Percentiles rank a stretch among this genome's conserved stretches.
These are phyloP conservation scores for Spencermartinsiella ligniputridi DNA, from an alignment of 1,139 yeast genomes.

Conservation along the genomic window DNA sequence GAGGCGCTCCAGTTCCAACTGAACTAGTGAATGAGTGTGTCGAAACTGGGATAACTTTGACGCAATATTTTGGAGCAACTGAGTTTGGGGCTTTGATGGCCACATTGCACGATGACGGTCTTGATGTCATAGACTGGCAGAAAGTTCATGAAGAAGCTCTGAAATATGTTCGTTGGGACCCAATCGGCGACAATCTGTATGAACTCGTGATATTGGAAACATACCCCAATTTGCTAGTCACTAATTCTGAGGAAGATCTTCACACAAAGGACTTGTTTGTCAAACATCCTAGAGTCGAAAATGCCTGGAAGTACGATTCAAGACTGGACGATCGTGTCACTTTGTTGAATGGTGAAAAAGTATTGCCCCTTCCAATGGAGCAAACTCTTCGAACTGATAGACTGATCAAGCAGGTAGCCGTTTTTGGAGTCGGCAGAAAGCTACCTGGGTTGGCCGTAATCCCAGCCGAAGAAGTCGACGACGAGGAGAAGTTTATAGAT, in stretches of 20 bases:
- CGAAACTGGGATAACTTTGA: background rate
- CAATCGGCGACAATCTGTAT: background rate
- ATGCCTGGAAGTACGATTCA: conserved; percentile 1
- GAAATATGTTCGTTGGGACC: background rate
- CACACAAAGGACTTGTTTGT: conserved; percentile 1
- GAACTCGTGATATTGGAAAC: background rate
- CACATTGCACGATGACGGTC: background rate
- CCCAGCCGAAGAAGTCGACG: background rate
- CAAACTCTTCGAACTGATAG: background rate
- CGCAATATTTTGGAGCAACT: background rate
- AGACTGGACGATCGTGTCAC: conserved; percentile 2
- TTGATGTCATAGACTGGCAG: background rate
- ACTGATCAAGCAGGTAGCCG: background rate
- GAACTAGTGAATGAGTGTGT: background rate
- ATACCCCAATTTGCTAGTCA: background rate
- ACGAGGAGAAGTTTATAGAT: background rate
- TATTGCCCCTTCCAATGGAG: conserved; percentile 2
- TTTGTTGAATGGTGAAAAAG: background rate
- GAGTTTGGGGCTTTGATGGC: conserved; percentile 1
- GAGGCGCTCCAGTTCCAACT: background rate
- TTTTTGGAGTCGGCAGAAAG: conserved; percentile 2
- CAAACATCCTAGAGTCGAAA: background rate
- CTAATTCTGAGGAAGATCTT: background rate
- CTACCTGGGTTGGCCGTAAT: conserved; percentile 1
- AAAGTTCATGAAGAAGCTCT: background rate